Base-by-base conservation (phyloP, 2,329 filamentous ascomycete species). In the Arachnomyces sp. region DNA sequence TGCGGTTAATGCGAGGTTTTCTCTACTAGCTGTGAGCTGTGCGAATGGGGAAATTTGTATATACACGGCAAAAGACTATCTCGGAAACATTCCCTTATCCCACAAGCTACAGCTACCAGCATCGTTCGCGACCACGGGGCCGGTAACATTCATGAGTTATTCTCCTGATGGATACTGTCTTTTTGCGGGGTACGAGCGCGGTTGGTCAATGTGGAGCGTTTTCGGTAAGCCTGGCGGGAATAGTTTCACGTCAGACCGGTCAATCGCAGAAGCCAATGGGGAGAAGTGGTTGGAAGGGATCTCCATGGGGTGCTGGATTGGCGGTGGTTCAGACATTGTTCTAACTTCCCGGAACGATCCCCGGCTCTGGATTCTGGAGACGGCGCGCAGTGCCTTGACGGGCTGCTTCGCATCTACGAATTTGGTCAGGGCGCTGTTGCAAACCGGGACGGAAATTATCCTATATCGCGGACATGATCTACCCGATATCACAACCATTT, bases 131-230 rank as follows among this genome's bases (percentile, higher is more conserved):
- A 74, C 77, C 12, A 81, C 86, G 1, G 92, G 92, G 0, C 61
- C 66, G 9, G 66, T 95, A 38, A 87, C 77, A 2, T 83, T 80
- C 20, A 64, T 98, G 49, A 79, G 68, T 44, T 98, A 94, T 66
- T 95, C 92, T 1, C 88, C 90, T 0, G 92, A 98, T 60, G 92
- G 92, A 13, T 95, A 96, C 60, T 94, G 89, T 59, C 73, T 98
- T 7, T 95, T 98, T 62, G 88, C 84, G 32, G 92, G 90, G 1
- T 96, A 90, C 56, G 82, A 92, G 53, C 80, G 82, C 43, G 93
- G 92, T 1, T 98, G 92, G 92, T 83, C 85, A 3, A 90, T 81
- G 34, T 98, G 90, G 90, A 96, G 90, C 59, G 92, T 96, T 29
- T 98, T 94, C 62, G 92, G 92, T 28, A 95, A 94, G 61, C 75